Base-by-base conservation (phyloP, 2,329 filamentous ascomycete species). In the Hymenoscyphus occultus region DNA sequence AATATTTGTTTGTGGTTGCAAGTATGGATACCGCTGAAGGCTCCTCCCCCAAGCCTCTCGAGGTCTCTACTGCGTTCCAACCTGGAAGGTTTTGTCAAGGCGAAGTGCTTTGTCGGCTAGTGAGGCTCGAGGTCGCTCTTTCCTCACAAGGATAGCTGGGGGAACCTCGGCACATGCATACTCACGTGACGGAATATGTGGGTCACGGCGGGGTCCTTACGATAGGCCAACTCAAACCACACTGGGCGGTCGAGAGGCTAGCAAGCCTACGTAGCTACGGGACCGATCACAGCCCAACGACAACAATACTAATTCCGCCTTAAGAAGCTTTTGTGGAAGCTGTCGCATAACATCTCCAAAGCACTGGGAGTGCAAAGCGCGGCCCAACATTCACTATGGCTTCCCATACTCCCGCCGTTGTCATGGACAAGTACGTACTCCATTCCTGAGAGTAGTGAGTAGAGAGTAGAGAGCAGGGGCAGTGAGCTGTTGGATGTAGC, bases 361-460 rank as follows among this genome's bases (percentile, higher is more conserved):
- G 60, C 62, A 63, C 61, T 63, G 69, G 71, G 70, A 69, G 67
- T 68, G 72, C 67, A 56, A 61, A 64, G 71, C 71, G 66, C 68
- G 70, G 64, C 59, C 69, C 68, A 68, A 62, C 64, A 60, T 71
- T 75, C 77, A 83, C 77, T 74, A 99, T 99, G 95, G 94, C 95
- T 78, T 90, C 91, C 83, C 94, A 98, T 88, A 98, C 95, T 78
- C 95, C 95, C 76, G 95, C 95, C 91, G 95, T 99, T 97, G 95
- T 99, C 92, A 99, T 99, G 94, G 95, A 99, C 95, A 99, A 99
- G 95, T 97, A 90, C 82, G 92, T 78, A 75, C 73, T 75, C 69
- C 75, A 74, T 59, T 75, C 74, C 73, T 76, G 65, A 71, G 64
- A 56, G 62, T 42, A 67, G 32, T 7, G 35, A 56, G 62, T 42